Percentiles rank a stretch among this genome's conserved stretches.
Evolutionary conservation across 2,329 filamentous ascomycete species (phyloP).

Genomic region (Exophiala xenobiotica): DNA sequence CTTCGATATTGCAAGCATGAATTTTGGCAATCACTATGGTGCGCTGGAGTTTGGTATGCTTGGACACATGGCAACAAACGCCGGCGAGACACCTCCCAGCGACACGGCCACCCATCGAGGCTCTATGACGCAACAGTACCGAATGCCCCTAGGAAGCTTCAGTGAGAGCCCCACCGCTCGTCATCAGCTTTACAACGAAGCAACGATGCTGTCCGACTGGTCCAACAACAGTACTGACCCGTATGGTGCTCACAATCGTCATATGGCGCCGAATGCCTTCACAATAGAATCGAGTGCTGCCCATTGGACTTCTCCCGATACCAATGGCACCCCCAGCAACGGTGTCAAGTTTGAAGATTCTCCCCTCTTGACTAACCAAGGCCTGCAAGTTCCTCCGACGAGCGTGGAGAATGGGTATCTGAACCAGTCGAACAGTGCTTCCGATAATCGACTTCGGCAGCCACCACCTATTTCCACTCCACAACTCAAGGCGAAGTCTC

Average conservation of each 20-base stretch:
- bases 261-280: conserved; percentile 56
- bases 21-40: conserved; percentile 95
- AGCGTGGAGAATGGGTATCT: conserved; percentile 5
- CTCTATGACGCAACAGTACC: conserved; percentile 45
- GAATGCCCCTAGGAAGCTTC: conserved; percentile 40
- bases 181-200: conserved; percentile 43
- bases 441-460: conserved; percentile 37
- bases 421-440: conserved; percentile 21
- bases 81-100: conserved; percentile 72
- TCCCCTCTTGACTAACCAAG: conserved; percentile 36
- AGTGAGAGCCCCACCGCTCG: conserved; percentile 47
- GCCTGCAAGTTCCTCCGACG: conserved; percentile 19
- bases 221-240: conserved; percentile 40
- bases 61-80: conserved; percentile 90
- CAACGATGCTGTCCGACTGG: conserved; percentile 47
- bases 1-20: conserved; percentile 89
- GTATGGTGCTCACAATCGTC: conserved; percentile 35
- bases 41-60: conserved; percentile 95
- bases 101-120: conserved; percentile 55
- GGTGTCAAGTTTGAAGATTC: conserved; percentile 31
- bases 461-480: conserved; percentile 43
- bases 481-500: conserved; percentile 42
- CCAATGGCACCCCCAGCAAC: conserved; percentile 53
- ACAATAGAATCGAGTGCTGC: conserved; percentile 60
- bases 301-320: conserved; percentile 58